Evolutionary conservation across 768 basidiomycete genomes (phyloP).

Genomic region (Mrakia frigida): DNA sequence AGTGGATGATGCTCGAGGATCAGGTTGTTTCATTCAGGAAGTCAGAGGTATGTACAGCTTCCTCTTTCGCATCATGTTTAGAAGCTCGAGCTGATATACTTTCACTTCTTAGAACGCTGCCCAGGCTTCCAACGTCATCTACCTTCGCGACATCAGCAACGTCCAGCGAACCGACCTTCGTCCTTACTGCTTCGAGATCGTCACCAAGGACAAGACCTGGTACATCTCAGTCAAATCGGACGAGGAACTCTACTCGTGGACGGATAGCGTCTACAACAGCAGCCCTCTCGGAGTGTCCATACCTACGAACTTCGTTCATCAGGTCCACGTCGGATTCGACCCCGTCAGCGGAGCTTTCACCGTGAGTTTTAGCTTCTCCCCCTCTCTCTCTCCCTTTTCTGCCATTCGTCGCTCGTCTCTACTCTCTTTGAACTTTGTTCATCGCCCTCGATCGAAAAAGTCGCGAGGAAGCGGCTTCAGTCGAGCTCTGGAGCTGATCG

Average conservation of each 20-base stretch:
- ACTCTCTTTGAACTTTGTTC: too few species aligned
- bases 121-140: constrained; percentile 55
- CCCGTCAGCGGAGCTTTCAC: constrained; percentile 90
- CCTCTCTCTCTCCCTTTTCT: too few species aligned
- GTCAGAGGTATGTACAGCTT: constrained; percentile 64
- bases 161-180: constrained; percentile 91
- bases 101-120: constrained; percentile 34
- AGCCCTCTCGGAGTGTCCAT: constrained; percentile 88
- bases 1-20: constrained; percentile 82
- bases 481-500: too few species aligned
- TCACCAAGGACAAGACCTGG: constrained; percentile 75
- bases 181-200: constrained; percentile 84
- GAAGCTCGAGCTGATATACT: neutral
- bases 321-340: constrained; percentile 97
- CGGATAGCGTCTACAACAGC: constrained; percentile 89
- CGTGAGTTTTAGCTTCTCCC: constrained; percentile 39
- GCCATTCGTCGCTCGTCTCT: too few species aligned
- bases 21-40: constrained; percentile 76
- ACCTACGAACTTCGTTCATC: constrained; percentile 97
- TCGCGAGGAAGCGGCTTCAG: too few species aligned
- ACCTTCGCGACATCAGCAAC: constrained; percentile 70
- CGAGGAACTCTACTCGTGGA: constrained; percentile 96
- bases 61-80: neutral
- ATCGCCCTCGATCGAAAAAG: too few species aligned
- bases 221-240: constrained; percentile 80